Evolutionary conservation across 257 asterid species (phyloP).

Genomic region (Mentha longifolia): DNA sequence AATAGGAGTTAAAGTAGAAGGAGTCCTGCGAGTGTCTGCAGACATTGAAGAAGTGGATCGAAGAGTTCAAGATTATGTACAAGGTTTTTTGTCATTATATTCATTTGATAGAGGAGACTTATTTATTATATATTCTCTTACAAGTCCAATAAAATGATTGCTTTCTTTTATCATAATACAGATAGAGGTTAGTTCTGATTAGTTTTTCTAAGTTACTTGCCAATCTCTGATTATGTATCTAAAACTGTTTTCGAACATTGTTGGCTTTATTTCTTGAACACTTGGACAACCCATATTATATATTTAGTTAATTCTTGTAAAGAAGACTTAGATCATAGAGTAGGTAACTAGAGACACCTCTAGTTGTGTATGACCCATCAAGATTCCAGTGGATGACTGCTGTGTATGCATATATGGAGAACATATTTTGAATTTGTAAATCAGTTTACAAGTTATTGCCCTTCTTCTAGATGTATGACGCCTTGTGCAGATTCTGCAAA

Average conservation of each 20-base stretch:
- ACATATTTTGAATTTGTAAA: slow-evolving; percentile 15
- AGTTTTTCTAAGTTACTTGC: slow-evolving; percentile 7
- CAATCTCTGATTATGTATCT: slow-evolving; percentile 14
- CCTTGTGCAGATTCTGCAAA: slow-evolving; percentile 17
- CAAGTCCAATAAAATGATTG: slow-evolving; percentile 9
- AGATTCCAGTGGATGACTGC: slow-evolving; percentile 18
- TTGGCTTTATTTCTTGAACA: slow-evolving; percentile 22
- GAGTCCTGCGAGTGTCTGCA: slow-evolving; percentile 85
- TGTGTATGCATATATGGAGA: slow-evolving; percentile 14
- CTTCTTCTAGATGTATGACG: slow-evolving; percentile 25
- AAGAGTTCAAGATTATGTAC: slow-evolving; percentile 86
- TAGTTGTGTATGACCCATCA: slow-evolving; percentile 12
- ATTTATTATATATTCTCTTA: slow-evolving; percentile 14
- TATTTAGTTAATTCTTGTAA: neutral
- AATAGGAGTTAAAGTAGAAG: slow-evolving; percentile 78
- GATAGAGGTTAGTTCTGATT: slow-evolving; percentile 8
- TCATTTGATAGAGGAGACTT: slow-evolving; percentile 6
- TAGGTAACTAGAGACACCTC: neutral
- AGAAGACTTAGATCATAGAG: neutral
- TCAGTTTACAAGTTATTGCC: slow-evolving; percentile 16
- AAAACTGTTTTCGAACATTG: neutral
- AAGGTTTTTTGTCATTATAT: slow-evolving; percentile 53
- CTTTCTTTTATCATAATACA: slow-evolving; percentile 11
- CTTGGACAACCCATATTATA: slow-evolving; percentile 5
- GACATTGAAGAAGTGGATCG: slow-evolving; percentile 89